These are phyloP conservation scores for Dactylis glomerata DNA, from an alignment of 176 grass and related monocot genomes.

Conservation along the genomic window DNA sequence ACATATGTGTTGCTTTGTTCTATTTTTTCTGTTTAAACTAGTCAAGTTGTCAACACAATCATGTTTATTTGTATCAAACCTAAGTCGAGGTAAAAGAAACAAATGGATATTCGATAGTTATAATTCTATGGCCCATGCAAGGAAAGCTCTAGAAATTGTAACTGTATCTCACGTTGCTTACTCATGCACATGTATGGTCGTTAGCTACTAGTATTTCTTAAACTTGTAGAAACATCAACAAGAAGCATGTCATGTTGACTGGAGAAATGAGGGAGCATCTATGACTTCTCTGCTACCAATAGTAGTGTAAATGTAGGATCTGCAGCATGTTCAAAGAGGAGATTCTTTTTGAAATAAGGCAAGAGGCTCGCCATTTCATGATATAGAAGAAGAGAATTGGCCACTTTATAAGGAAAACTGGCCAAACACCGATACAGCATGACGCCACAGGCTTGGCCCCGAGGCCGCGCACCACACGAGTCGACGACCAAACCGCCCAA, in stretches of 20 bases:
- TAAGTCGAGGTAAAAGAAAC: slow-evolving; percentile 17
- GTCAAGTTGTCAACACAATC: slow-evolving; percentile 1
- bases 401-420: too few relatives aligned
- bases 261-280: not conserved
- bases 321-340: not conserved
- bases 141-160: not conserved
- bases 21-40: slow-evolving; percentile 14
- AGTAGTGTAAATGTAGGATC: not conserved
- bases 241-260: not conserved
- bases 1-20: slow-evolving; percentile 21
- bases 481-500: too few relatives aligned
- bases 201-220: not conserved
- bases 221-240: not conserved
- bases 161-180: not conserved
- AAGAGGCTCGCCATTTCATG: too few relatives aligned
- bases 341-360: too few relatives aligned
- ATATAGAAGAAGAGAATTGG: too few relatives aligned
- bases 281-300: not conserved
- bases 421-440: too few relatives aligned
- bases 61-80: slow-evolving; percentile 21
- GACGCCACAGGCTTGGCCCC: too few relatives aligned
- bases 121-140: slow-evolving; percentile 5
- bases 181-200: not conserved
- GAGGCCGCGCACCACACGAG: too few relatives aligned
- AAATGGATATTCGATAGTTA: slow-evolving; percentile 7